Evolutionary conservation across 352 stramenopile genomes (phyloP).

Genomic region (Phytophthora tubulina): DNA sequence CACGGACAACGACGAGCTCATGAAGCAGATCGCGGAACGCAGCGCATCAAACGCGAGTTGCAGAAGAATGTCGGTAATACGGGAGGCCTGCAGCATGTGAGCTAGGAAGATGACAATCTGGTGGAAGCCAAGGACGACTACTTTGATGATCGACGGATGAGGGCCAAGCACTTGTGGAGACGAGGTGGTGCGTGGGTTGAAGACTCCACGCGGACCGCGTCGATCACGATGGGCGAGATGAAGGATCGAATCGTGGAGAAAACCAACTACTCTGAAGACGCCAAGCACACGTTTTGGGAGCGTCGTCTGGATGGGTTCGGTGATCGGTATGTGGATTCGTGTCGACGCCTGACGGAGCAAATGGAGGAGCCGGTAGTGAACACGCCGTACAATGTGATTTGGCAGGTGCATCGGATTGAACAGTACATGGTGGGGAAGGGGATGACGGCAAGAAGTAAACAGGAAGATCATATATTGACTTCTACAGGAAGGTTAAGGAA

Average conservation of each 20-base stretch:
- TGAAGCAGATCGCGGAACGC: slow-evolving; percentile 69
- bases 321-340: slow-evolving; percentile 76
- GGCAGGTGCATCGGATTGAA: slow-evolving; percentile 59
- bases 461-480: background rate
- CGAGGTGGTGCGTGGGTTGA: slow-evolving; percentile 54
- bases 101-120: slow-evolving; percentile 41
- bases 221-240: slow-evolving; percentile 55
- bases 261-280: slow-evolving; percentile 57
- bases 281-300: slow-evolving; percentile 82
- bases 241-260: slow-evolving; percentile 51
- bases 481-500: too few relatives aligned
- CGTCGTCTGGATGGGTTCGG: slow-evolving; percentile 70
- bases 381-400: slow-evolving; percentile 56
- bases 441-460: slow-evolving; percentile 32
- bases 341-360: slow-evolving; percentile 59
- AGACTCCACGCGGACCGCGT: slow-evolving; percentile 54
- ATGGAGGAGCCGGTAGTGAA: slow-evolving; percentile 70
- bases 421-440: slow-evolving; percentile 45
- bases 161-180: slow-evolving; percentile 54
- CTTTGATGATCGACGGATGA: slow-evolving; percentile 49
- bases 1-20: slow-evolving; percentile 57
- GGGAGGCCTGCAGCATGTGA: slow-evolving; percentile 50
- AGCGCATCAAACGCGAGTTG: slow-evolving; percentile 68
- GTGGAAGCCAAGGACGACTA: slow-evolving; percentile 44
- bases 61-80: slow-evolving; percentile 38